A percentile compares a stretch with the other conserved stretches of the same genome.
Conservation (phyloP, 768 basidiomycete genomes). For the Mycena galopus region DNA sequence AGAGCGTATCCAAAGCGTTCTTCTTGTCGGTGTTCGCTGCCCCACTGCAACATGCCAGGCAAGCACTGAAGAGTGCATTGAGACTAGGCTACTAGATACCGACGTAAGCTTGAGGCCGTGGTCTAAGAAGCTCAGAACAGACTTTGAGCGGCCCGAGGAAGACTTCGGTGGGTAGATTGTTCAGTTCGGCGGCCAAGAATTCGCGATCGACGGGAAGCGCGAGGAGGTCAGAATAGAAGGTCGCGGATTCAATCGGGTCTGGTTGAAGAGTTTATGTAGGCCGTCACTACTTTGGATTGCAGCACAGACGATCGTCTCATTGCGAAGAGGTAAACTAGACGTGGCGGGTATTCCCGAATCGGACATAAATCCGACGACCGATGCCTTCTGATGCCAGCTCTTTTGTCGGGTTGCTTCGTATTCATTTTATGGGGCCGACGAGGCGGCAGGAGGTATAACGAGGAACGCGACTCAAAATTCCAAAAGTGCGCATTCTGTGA, state of each 20-base stretch:
- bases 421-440: too few relatives aligned
- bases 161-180: constrained; percentile 28
- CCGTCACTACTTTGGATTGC: constrained; percentile 61
- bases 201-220: constrained; percentile 64
- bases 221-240: constrained; percentile 68
- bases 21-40: constrained; percentile 52
- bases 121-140: constrained; percentile 1
- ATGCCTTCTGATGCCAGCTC: too few relatives aligned
- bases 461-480: too few relatives aligned
- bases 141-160: constrained; percentile 33
- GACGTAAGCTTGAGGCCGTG: constrained; percentile 1
- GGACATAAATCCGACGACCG: too few relatives aligned
- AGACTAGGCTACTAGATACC: constrained; percentile 37
- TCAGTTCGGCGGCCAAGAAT: constrained; percentile 50
- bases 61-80: constrained; percentile 61
- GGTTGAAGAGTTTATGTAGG: constrained; percentile 61
- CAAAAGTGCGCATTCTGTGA: too few relatives aligned
- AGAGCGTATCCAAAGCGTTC: constrained; percentile 67
- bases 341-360: neutral
- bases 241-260: constrained; percentile 58
- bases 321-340: neutral
- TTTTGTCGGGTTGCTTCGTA: too few relatives aligned
- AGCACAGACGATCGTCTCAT: constrained; percentile 39
- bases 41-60: constrained; percentile 54
- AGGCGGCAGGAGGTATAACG: too few relatives aligned